Base-by-base conservation (phyloP, 352 stramenopile genomes). In the Pythium monospermum region DNA sequence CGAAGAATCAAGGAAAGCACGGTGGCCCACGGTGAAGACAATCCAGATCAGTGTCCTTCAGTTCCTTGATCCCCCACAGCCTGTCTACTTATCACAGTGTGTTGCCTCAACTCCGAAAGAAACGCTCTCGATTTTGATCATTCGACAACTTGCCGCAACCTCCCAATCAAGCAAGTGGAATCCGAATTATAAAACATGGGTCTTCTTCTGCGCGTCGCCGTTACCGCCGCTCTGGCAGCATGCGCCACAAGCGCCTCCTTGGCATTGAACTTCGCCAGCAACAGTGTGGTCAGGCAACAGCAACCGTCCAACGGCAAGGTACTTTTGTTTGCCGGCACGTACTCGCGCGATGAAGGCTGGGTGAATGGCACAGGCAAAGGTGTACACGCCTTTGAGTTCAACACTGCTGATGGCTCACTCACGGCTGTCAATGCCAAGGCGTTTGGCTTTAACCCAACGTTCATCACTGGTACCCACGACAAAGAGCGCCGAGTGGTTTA, bases 281-380 rank as follows among this genome's bases (percentile, higher is more conserved):
- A n/a, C n/a, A n/a, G n/a, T n/a, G n/a, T n/a, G n/a, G n/a, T n/a
- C n/a, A n/a, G n/a, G n/a, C n/a, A n/a, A n/a, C n/a, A n/a, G 30
- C 30, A 35, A 35, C 7, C 30, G 30, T 13, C 30, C 7, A 35
- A 38, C 13, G 35, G 42, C 46, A 57, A 47, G 13, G 61, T 66
- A 53, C 65, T 79, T 33, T 47, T 89, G 28, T 83, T 80, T 43
- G 75, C 68, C 2, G 75, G 60, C 26, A 77, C 67, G 8, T 89
- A 85, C 61, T 85, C 78, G 18, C 71, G 72, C 19, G 71, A 87
- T 40, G 75, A 87, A 72, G 69, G 68, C 25, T 83, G 75, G 66
- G 61, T 89, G 36, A 75, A 87, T 55, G 78, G 78, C 50, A 80
- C 64, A 21, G 71, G 73, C 49, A 75, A 85, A 38, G 78, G 78